Conservation (phyloP, 2,329 filamentous ascomycete genomes). For the Pseudofabraea citricarpa region DNA sequence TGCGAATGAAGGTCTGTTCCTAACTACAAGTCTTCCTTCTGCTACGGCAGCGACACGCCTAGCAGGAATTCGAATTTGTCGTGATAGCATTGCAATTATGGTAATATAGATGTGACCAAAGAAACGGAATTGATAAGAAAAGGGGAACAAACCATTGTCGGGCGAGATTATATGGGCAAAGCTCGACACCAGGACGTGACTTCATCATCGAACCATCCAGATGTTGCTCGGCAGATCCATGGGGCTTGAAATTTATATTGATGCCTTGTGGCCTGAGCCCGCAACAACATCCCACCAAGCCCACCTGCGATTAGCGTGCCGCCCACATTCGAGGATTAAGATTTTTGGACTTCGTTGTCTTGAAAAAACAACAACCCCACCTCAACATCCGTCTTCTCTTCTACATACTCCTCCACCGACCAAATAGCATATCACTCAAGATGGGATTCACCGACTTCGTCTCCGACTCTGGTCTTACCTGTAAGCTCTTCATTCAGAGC, state of each 20-base stretch:
- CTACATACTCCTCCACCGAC: background rate
- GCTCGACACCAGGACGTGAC: background rate
- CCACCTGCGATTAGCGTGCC: no score
- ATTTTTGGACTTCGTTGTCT: no score
- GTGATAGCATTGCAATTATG: conserved; percentile 16
- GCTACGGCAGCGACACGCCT: conserved; percentile 18
- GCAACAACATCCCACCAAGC: no score
- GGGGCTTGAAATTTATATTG: no score
- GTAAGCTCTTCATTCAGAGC: conserved; percentile 32
- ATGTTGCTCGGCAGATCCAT: background rate
- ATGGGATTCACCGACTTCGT: conserved; percentile 70
- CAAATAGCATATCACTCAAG: conserved; percentile 12
- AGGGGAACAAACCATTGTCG: conserved; percentile 8
- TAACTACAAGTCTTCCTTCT: conserved; percentile 9
- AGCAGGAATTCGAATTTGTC: conserved; percentile 20
- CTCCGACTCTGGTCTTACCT: conserved; percentile 58
- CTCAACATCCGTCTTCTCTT: conserved; percentile 4
- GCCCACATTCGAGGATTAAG: conserved; percentile 1
- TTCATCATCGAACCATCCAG: conserved; percentile 6
- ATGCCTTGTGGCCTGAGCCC: no score
- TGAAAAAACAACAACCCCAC: conserved; percentile 6
- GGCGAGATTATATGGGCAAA: no score
- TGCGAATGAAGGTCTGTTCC: conserved; percentile 8
- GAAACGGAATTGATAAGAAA: conserved; percentile 1
- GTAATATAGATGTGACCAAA: conserved; percentile 5